Evolutionary conservation across 768 basidiomycete genomes (phyloP), one percentile per base, ranked within the genome.

Genomic region (Mycena venus): DNA sequence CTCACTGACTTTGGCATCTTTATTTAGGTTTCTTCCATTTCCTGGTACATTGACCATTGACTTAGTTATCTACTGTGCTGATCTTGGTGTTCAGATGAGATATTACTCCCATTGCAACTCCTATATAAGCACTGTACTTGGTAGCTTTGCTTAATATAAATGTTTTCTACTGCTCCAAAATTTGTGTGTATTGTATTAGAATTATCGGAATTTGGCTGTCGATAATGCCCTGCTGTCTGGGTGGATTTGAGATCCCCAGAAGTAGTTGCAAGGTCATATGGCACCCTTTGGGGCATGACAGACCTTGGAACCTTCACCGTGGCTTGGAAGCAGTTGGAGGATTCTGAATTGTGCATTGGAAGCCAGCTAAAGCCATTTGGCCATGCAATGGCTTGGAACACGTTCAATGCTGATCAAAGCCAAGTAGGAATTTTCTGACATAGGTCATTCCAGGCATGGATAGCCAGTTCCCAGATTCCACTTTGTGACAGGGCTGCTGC

Each of bases 271-370:
- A 40, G 59, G 59, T 42, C 6, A 5, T 40, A 42, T 61, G 27
- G 58, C 32, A 38, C 58, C 34, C 58, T 49, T 59, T 34, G 3
- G n/a, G 23, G 34, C 40, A 62, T 38, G 51, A 14, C 9, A 66
- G 49, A 27, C 23, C 64, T 56, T 67, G 53, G 36, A 40, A 67
- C 65, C 27, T 34, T 40, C 38, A 8, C 1, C 19, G 10, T 67
- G 65, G 53, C 51, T 67, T 67, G 15, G 36, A 53, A 67, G 25
- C 14, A 27, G 36, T 56, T 67, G 53, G 36, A 21, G 23, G 65
- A 67, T 67, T 56, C 65, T 12, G 38, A 56, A 40, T 53, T 67
- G 65, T 56, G 38, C 23, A n/a, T 51, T 65, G 32, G 32, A 65
- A 65, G 53, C 53, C 25, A 14, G 4, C 14, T 10, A 60, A 60